A percentile compares a stretch with the other conserved stretches of the same genome.
phyloP scores from a whole-genome alignment of 768 basidiomycete genomes.

The Russula compacta region DNA sequence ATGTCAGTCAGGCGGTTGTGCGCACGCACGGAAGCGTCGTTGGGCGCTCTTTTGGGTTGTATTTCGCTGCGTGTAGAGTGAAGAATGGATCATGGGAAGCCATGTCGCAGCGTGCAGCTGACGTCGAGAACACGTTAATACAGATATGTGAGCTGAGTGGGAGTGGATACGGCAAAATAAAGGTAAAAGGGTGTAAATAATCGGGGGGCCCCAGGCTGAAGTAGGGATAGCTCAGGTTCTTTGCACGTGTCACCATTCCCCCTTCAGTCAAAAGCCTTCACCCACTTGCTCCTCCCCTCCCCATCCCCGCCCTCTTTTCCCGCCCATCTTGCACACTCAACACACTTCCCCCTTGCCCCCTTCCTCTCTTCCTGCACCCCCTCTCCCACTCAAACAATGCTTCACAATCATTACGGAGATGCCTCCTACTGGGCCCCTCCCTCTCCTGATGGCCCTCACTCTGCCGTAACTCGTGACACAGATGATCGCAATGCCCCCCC shows the following conservation, averaged over 20 bases:
- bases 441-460: neutral
- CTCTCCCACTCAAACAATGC: neutral
- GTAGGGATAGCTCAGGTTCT: no score
- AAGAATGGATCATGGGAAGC: neutral
- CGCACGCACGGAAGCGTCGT: slow-evolving; percentile 13
- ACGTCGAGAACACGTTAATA: slow-evolving; percentile 11
- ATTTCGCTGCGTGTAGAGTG: neutral
- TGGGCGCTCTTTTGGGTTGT: neutral
- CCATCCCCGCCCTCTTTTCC: neutral
- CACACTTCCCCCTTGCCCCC: no score
- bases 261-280: slow-evolving; percentile 13
- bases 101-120: slow-evolving; percentile 3
- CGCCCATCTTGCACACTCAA: no score
- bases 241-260: slow-evolving; percentile 14
- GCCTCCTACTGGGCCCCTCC: neutral
- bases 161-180: neutral
- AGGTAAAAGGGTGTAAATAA: no score
- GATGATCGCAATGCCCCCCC: slow-evolving; percentile 1
- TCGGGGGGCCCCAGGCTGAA: no score
- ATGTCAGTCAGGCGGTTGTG: slow-evolving; percentile 11
- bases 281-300: neutral
- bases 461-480: slow-evolving; percentile 14
- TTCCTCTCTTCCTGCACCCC: neutral
- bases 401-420: slow-evolving; percentile 2
- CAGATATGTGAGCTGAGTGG: neutral